Evolutionary conservation across 495 filamentous ascomycete genomes (phyloP).

Genomic region (Aspergillus diversus): DNA sequence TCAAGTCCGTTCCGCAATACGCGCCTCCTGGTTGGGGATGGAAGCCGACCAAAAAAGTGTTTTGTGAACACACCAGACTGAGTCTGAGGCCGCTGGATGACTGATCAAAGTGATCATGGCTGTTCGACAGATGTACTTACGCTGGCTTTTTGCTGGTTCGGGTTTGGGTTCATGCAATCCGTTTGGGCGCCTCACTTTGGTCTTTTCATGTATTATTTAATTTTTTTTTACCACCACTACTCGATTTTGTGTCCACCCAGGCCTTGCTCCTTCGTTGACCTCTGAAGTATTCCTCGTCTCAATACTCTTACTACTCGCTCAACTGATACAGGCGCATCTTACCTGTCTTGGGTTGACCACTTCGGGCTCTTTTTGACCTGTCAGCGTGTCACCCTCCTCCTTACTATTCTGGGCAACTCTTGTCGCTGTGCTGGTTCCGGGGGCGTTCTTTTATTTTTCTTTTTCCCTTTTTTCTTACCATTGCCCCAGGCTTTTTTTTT

Average conservation of each 20-base stretch:
- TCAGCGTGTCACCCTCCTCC: conserved; percentile 26
- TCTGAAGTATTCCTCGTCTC: neutral
- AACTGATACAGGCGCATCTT: conserved; percentile 12
- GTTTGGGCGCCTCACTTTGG: conserved; percentile 55
- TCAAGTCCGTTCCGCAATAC: conserved; percentile 16
- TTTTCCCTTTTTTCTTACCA: conserved; percentile 4
- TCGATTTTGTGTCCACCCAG: conserved; percentile 10
- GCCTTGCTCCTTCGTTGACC: neutral
- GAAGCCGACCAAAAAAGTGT: conserved; percentile 7
- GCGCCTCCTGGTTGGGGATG: conserved; percentile 16
- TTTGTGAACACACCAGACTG: conserved; percentile 5
- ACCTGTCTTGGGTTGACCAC: conserved; percentile 11
- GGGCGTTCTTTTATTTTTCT: neutral
- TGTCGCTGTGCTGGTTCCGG: neutral
- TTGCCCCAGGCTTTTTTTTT: conserved; percentile 19
- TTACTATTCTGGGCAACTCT: conserved; percentile 8
- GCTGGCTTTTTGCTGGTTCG: conserved; percentile 25
- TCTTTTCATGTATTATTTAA: neutral
- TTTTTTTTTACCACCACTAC: conserved; percentile 10
- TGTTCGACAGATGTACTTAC: conserved; percentile 12
- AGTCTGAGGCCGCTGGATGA: conserved; percentile 21
- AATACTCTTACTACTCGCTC: neutral
- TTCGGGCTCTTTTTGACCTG: conserved; percentile 23
- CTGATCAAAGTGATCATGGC: conserved; percentile 16
- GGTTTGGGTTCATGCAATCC: conserved; percentile 39